Percentiles rank a stretch among this genome's conserved stretches.
These are phyloP conservation scores for Yamadazyma pseudoaaseri DNA, from an alignment of 1,139 yeast genomes.

Conservation along the genomic window DNA sequence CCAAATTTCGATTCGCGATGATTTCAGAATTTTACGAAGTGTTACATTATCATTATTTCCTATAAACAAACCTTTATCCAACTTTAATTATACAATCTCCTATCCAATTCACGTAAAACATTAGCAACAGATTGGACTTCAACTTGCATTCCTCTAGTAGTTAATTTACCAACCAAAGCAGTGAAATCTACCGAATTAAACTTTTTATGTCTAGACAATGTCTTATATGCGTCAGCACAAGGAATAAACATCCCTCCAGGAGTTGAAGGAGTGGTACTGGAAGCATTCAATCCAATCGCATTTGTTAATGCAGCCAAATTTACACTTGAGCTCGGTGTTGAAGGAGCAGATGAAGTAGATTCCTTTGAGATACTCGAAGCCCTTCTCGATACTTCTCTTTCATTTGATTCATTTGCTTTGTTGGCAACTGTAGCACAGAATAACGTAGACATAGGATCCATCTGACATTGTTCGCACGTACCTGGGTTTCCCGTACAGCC, in stretches of 20 bases:
- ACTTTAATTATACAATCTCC: conserved; percentile 52
- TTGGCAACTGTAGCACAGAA: conserved; percentile 85
- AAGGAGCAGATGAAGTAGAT: conserved; percentile 20
- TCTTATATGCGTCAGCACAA: conserved; percentile 84
- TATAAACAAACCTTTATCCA: neutral
- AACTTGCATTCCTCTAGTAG: conserved; percentile 83
- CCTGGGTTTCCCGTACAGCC: conserved; percentile 92
- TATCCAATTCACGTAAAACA: conserved; percentile 74
- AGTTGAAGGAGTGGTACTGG: conserved; percentile 18
- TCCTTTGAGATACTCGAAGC: conserved; percentile 9
- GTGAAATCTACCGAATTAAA: conserved; percentile 73
- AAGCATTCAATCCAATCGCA: conserved; percentile 2
- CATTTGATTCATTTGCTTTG: conserved; percentile 29
- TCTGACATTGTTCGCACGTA: conserved; percentile 78
- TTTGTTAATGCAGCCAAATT: conserved; percentile 2
- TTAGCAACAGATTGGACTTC: conserved; percentile 86
- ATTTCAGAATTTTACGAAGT: no score
- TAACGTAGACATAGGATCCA: conserved; percentile 84
- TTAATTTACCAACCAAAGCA: conserved; percentile 69
- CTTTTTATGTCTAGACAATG: conserved; percentile 76
- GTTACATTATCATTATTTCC: conserved; percentile 1
- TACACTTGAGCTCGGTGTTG: conserved; percentile 3
- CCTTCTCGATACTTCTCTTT: conserved; percentile 13
- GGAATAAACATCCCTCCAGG: conserved; percentile 60
- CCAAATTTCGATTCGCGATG: neutral